Percentiles rank a stretch among this genome's conserved stretches.
Evolutionary conservation across 192 early-diverging fungal genomes (phyloP).

Genomic region (Rhizophlyctis rosea): DNA sequence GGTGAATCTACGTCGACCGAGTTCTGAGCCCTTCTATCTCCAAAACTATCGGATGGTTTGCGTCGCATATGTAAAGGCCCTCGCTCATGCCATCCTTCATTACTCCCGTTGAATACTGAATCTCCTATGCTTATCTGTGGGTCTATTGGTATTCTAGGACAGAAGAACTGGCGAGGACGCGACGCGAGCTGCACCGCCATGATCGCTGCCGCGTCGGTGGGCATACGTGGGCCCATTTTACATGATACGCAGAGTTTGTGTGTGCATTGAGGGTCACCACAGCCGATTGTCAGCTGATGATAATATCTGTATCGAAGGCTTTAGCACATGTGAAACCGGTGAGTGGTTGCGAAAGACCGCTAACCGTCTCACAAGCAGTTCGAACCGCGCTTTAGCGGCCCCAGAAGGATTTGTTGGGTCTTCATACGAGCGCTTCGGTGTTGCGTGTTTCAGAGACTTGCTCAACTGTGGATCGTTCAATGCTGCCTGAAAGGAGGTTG

Average conservation of each 20-base stretch:
- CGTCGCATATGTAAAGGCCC: too few species aligned
- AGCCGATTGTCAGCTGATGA: constrained; percentile 50
- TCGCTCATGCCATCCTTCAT: too few species aligned
- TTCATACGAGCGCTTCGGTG: constrained; percentile 18
- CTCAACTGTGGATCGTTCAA: constrained; percentile 30
- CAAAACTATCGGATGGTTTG: background rate
- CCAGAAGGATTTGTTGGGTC: constrained; percentile 14
- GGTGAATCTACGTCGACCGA: background rate
- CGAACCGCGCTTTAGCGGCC: constrained; percentile 17
- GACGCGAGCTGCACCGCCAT: constrained; percentile 53
- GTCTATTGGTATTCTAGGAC: constrained; percentile 35
- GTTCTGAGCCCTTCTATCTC: background rate
- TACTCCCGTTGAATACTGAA: too few species aligned
- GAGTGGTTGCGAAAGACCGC: background rate
- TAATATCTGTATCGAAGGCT: constrained; percentile 45
- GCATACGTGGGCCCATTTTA: constrained; percentile 27
- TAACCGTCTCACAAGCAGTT: constrained; percentile 24
- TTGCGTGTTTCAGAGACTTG: constrained; percentile 22
- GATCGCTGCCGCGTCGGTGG: constrained; percentile 47
- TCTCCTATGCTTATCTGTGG: too few species aligned
- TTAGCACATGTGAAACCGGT: too few species aligned
- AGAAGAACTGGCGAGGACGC: constrained; percentile 31
- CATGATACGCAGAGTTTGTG: constrained; percentile 45
- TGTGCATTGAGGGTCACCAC: constrained; percentile 37
- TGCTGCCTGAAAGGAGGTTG: constrained; percentile 30